Percentiles rank a stretch among this genome's conserved stretches.
These are phyloP conservation scores for Nicotiana tabacum DNA, from an alignment of 257 asterid genomes.

Conservation along the genomic window DNA sequence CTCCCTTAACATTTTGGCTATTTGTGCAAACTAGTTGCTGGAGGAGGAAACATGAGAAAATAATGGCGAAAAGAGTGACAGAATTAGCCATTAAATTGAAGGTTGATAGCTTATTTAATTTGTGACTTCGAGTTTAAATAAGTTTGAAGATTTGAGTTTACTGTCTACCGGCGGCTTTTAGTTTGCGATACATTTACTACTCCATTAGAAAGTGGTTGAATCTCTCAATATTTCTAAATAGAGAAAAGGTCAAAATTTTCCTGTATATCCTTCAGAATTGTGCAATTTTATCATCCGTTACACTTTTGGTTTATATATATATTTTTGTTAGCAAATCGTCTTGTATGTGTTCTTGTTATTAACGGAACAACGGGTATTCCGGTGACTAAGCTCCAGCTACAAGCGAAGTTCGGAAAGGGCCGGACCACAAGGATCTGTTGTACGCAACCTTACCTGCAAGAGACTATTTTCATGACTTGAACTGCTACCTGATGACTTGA, in stretches of 20 bases:
- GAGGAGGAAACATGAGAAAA: slow-evolving; percentile 14
- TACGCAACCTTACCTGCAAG: too few relatives aligned
- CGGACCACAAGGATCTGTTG: too few relatives aligned
- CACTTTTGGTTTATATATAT: too few relatives aligned
- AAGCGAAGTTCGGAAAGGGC: too few relatives aligned
- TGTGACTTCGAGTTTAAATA: neutral
- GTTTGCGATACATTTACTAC: neutral
- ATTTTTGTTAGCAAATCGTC: neutral
- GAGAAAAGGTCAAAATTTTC: neutral
- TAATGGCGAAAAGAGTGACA: neutral
- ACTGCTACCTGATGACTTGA: too few relatives aligned
- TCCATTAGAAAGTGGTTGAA: neutral
- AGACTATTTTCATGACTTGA: too few relatives aligned
- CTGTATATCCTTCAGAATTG: too few relatives aligned
- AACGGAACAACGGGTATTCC: too few relatives aligned
- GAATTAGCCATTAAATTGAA: slow-evolving; percentile 28
- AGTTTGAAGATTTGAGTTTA: neutral
- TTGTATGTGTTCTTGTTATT: too few relatives aligned
- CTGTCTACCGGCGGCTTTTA: neutral
- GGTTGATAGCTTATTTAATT: neutral
- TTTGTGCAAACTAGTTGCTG: slow-evolving; percentile 13
- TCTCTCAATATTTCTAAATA: neutral
- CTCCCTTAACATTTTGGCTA: slow-evolving; percentile 33
- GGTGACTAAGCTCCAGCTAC: too few relatives aligned
- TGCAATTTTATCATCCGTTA: too few relatives aligned